Base-by-base conservation (phyloP, 768 basidiomycete species). In the Scleroderma citrinum region DNA sequence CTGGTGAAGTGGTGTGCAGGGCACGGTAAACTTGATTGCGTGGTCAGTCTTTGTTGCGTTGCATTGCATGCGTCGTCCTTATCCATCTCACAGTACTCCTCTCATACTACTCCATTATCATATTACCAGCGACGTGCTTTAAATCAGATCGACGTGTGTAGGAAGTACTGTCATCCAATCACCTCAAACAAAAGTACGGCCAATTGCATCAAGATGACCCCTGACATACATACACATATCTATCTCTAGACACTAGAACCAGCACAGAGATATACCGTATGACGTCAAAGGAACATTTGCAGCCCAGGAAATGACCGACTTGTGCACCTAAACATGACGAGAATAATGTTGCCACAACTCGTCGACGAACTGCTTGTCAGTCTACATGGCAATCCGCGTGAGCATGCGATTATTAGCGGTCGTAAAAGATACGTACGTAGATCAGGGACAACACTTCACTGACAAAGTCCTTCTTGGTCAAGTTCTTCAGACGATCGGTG, bases 1-100 rank as follows among this genome's bases (percentile, higher is more conserved):
- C 80, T 2, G 95, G 95, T 5, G 95, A 98, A 69, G 81, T 96
- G 7, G 72, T 96, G 17, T 92, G 92, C 66, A 74, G 92, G 54
- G 92, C 87, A 23, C 69, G 76, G 50, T 82, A 64, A 67, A 36
- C 30, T 7, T 26, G 7, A 19, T 14, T n/a, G 43, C 17, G 20
- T 16, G 31, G 43, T 44, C 17, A 16, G 43, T 32, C 17, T 8
- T 19, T 29, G 21, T 17, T 44, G 16, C 38, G 3, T 19, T 39
- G 2, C 19, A 39, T 39, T 19, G 5, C 21, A 39, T 21, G 38
- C 26, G 17, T 39, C 13, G 19, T 39, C 6, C 21, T 44, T 14
- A 32, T 44, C n/a, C 14, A n/a, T 30, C 20, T 32, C 43, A 31
- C 30, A 23, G 7, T 14, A 6, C 26, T 42, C 40, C 24, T 42